These are phyloP conservation scores for Plasmodium sp. DNA, from an alignment of 169 alveolate genomes.

Conservation along the genomic window DNA sequence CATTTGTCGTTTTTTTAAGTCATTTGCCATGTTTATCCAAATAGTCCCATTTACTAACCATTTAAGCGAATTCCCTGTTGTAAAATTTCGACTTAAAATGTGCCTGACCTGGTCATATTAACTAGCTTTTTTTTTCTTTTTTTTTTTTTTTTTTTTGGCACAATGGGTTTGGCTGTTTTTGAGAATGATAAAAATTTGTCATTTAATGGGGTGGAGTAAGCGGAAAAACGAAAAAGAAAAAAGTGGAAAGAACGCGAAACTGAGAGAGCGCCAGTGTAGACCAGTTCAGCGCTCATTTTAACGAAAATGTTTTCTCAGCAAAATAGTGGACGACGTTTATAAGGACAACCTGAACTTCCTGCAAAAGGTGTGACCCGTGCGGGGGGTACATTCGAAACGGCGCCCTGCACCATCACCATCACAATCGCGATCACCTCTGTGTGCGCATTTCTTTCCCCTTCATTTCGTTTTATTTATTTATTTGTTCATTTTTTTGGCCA, in stretches of 20 bases:
- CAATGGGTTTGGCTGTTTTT: slow-evolving; percentile 52
- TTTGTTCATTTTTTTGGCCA: neutral
- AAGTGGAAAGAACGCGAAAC: neutral
- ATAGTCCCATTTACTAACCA: neutral
- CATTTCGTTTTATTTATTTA: slow-evolving; percentile 15
- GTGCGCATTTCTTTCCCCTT: neutral
- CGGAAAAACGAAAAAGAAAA: neutral
- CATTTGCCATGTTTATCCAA: neutral
- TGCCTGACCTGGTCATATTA: neutral
- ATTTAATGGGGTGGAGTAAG: slow-evolving; percentile 68
- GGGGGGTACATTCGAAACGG: neutral
- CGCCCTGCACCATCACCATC: neutral
- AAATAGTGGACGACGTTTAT: slow-evolving; percentile 63
- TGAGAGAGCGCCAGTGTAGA: neutral
- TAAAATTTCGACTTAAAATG: neutral
- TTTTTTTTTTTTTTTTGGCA: neutral
- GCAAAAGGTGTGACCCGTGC: slow-evolving; percentile 31
- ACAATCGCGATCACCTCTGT: neutral
- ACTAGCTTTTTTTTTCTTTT: neutral
- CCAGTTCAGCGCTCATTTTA: neutral
- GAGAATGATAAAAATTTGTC: slow-evolving; percentile 61
- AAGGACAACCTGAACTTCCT: slow-evolving; percentile 58
- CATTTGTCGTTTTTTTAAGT: neutral
- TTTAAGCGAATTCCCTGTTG: neutral
- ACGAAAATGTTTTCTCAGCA: slow-evolving; percentile 16